These are phyloP conservation scores for Piper betle DNA, from an alignment of 164 flowering plant species.

Conservation along the genomic window DNA sequence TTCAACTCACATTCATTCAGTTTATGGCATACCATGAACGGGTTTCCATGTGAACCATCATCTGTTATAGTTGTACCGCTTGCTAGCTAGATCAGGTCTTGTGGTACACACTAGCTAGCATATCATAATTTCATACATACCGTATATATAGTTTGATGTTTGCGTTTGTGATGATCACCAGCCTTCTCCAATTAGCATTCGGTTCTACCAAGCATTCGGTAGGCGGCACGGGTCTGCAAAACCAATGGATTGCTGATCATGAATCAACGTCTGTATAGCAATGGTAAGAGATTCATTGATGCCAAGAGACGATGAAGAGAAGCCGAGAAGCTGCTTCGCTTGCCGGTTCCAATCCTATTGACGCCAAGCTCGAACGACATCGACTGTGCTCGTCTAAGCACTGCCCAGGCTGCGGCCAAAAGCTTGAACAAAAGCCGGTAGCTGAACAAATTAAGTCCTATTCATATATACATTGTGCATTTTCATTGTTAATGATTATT, in stretches of 20 bases:
- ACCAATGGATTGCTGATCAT: background rate
- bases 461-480: background rate
- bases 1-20: background rate
- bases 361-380: conserved; percentile 90
- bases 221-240: background rate
- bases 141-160: no score
- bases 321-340: conserved; percentile 30
- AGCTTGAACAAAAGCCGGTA: conserved; percentile 82
- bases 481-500: background rate
- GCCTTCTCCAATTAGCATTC: background rate
- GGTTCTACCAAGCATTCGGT: background rate
- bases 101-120: no score
- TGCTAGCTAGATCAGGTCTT: no score
- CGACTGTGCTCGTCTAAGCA: conserved; percentile 81
- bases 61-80: background rate
- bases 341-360: conserved; percentile 77
- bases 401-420: conserved; percentile 95
- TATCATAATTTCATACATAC: no score
- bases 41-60: background rate
- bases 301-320: conserved; percentile 23
- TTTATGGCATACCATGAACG: background rate
- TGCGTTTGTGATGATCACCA: background rate
- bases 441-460: background rate
- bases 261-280: background rate
- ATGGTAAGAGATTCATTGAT: background rate